These are phyloP conservation scores for Fraxinus nigra DNA, from an alignment of 305 asterid genomes.

Conservation along the genomic window DNA sequence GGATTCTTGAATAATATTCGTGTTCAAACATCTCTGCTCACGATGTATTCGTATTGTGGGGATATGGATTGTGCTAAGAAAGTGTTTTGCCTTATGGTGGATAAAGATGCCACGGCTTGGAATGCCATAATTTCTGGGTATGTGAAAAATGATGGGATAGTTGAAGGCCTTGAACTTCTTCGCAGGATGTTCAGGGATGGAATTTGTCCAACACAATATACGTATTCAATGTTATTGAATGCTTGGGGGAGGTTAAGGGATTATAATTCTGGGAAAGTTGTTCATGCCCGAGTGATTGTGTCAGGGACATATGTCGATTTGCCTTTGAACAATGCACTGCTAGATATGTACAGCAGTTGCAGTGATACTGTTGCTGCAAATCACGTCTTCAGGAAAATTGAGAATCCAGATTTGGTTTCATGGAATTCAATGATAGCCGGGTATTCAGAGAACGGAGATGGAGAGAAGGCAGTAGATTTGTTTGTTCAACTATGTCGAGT, in stretches of 20 bases:
- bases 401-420: slow-evolving; percentile 68
- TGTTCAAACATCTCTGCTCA: slow-evolving; percentile 67
- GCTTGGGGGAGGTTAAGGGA: slow-evolving; percentile 63
- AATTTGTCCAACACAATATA: slow-evolving; percentile 48
- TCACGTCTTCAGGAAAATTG: slow-evolving; percentile 46
- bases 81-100: slow-evolving; percentile 42
- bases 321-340: slow-evolving; percentile 69
- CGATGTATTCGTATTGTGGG: slow-evolving; percentile 68
- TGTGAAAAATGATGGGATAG: slow-evolving; percentile 49
- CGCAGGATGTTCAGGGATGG: slow-evolving; percentile 43
- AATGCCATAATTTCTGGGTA: slow-evolving; percentile 55
- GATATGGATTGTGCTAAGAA: slow-evolving; percentile 40
- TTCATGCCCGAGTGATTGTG: slow-evolving; percentile 57
- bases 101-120: slow-evolving; percentile 68
- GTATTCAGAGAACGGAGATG: slow-evolving; percentile 59
- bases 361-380: slow-evolving; percentile 44
- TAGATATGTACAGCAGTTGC: slow-evolving; percentile 80
- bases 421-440: slow-evolving; percentile 90
- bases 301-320: slow-evolving; percentile 50
- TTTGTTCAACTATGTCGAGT: slow-evolving; percentile 38
- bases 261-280: slow-evolving; percentile 40
- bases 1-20: slow-evolving; percentile 48
- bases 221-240: slow-evolving; percentile 68
- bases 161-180: slow-evolving; percentile 45
- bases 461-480: slow-evolving; percentile 52